Evolutionary conservation across 2,329 filamentous ascomycete species (phyloP).

Genomic region (Neurospora crassa): DNA sequence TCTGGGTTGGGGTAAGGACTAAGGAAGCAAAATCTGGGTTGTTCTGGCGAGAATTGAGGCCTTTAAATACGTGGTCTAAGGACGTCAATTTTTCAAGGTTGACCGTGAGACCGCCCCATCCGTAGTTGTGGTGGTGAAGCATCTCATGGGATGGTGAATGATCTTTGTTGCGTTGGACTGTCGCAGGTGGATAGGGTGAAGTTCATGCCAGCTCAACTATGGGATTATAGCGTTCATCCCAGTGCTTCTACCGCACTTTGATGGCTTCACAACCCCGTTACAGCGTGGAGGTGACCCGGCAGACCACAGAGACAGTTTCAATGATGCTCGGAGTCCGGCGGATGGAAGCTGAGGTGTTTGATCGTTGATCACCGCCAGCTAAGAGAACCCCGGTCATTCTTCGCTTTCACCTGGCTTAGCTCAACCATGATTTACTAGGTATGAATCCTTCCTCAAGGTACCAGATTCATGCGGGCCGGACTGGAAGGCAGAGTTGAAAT

Average conservation of each 20-base stretch:
- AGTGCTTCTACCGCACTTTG: neutral
- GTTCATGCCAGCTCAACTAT: neutral
- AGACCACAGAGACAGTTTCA: neutral
- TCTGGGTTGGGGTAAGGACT: neutral
- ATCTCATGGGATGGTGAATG: neutral
- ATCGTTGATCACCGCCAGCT: neutral
- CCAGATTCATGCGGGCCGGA: neutral
- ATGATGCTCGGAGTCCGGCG: neutral
- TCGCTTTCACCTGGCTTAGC: neutral
- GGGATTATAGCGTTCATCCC: neutral
- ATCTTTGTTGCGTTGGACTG: neutral
- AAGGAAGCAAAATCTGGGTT: neutral
- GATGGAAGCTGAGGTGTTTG: neutral
- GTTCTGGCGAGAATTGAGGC: neutral
- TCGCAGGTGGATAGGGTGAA: neutral
- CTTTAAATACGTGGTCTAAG: neutral
- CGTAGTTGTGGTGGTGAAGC: neutral
- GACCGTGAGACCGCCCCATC: neutral
- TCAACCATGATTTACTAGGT: neutral
- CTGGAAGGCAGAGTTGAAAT: neutral
- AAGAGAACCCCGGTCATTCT: neutral
- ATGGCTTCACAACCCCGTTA: neutral
- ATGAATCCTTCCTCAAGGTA: neutral
- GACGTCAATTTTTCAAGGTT: neutral
- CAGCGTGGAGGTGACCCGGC: neutral